phyloP scores from a whole-genome alignment of 202 grass and related monocot species.

The Zizania palustris region DNA sequence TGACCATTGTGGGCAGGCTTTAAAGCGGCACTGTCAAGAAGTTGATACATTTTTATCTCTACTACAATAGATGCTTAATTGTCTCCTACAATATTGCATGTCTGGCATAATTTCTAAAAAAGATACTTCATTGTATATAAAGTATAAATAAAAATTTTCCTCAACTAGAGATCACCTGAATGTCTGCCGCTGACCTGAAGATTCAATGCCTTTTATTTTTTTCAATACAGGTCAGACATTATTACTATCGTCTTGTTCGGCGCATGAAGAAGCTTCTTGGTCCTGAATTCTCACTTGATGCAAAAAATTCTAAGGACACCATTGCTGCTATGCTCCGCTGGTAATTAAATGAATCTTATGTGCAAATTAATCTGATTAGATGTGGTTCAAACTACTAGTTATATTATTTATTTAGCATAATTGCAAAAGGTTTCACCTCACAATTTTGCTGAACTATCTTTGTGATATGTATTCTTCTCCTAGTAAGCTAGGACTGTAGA shows the following conservation, averaged over 20 bases:
- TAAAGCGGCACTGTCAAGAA: not conserved
- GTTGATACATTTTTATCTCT: constrained; percentile 10
- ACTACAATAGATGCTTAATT: constrained; percentile 12
- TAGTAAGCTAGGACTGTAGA: constrained; percentile 1
- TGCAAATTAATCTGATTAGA: constrained; percentile 33
- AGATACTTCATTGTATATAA: constrained; percentile 1
- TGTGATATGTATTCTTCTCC: constrained; percentile 11
- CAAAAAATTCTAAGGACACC: constrained; percentile 97
- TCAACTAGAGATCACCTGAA: not conserved
- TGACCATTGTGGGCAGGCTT: constrained; percentile 5
- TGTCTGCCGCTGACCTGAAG: constrained; percentile 2
- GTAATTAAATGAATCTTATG: constrained; percentile 57
- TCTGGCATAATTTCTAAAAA: constrained; percentile 14
- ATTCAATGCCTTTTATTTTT: constrained; percentile 21
- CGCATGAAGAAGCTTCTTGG: constrained; percentile 97
- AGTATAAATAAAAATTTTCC: not conserved
- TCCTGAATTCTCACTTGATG: constrained; percentile 91
- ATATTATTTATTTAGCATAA: constrained; percentile 31
- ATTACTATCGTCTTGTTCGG: constrained; percentile 97
- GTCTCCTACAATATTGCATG: constrained; percentile 23
- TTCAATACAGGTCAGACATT: constrained; percentile 91
- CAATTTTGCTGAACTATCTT: constrained; percentile 23
- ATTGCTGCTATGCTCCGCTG: constrained; percentile 99
- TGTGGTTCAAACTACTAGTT: constrained; percentile 12
- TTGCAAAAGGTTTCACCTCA: constrained; percentile 12